Conservation (phyloP, 2,329 filamentous ascomycete species). For the Phaeosphaeriaceae sp. region DNA sequence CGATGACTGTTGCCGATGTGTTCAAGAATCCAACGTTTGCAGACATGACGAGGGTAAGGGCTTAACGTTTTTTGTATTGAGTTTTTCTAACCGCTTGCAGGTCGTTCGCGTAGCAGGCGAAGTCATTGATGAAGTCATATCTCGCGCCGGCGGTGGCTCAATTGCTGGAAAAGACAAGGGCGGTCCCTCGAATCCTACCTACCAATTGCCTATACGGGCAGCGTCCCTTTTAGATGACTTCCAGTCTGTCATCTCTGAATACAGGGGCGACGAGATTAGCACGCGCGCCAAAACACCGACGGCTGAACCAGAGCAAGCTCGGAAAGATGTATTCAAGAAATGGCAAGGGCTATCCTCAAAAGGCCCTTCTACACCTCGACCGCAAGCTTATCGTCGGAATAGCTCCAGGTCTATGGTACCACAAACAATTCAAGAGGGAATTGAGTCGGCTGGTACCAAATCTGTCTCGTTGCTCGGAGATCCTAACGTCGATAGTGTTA, state of each 20-base stretch:
- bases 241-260: slow-evolving; percentile 38
- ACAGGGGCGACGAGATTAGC: slow-evolving; percentile 21
- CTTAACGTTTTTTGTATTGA: not conserved
- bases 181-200: slow-evolving; percentile 20
- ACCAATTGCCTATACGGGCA: slow-evolving; percentile 24
- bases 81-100: slow-evolving; percentile 19
- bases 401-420: slow-evolving; percentile 26
- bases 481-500: slow-evolving; percentile 43
- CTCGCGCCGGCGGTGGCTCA: slow-evolving; percentile 33
- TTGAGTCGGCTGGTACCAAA: slow-evolving; percentile 22
- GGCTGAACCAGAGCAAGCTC: slow-evolving; percentile 14
- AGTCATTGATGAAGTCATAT: slow-evolving; percentile 45
- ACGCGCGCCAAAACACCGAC: slow-evolving; percentile 11
- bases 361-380: slow-evolving; percentile 8
- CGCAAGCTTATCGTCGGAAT: slow-evolving; percentile 15
- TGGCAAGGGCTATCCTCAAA: slow-evolving; percentile 30
- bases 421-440: slow-evolving; percentile 36
- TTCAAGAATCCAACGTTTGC: slow-evolving; percentile 44
- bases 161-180: slow-evolving; percentile 18
- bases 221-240: slow-evolving; percentile 38
- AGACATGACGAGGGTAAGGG: slow-evolving; percentile 40
- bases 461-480: slow-evolving; percentile 41
- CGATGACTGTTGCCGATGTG: slow-evolving; percentile 44
- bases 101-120: slow-evolving; percentile 43
- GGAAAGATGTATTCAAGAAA: slow-evolving; percentile 31